phyloP scores from a whole-genome alignment of 2,329 filamentous ascomycete species.

The Anisogramma anomala region DNA sequence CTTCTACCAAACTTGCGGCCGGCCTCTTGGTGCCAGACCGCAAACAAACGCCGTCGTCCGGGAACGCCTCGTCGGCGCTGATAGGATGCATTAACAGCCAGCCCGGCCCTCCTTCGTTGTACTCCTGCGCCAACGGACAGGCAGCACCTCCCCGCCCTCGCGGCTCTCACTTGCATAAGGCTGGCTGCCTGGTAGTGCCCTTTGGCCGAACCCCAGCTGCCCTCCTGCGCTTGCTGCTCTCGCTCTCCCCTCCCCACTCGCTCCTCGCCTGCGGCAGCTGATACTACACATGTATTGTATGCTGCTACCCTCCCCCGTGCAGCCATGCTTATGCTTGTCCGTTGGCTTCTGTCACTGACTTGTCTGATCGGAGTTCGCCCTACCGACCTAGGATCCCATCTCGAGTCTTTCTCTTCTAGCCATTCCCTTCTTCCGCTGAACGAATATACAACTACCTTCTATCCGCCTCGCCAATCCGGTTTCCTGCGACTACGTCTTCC shows the following conservation, averaged over 20 bases:
- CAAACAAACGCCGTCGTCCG: too few relatives aligned
- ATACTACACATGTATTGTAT: slow-evolving; percentile 4
- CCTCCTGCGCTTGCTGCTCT: slow-evolving; percentile 1
- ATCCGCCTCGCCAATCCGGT: not conserved
- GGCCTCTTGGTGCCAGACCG: not conserved
- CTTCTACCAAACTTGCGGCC: too few relatives aligned
- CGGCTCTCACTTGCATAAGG: slow-evolving; percentile 11
- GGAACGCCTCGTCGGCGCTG: not conserved
- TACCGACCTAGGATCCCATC: slow-evolving; percentile 1
- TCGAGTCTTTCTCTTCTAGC: not conserved
- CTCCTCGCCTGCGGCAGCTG: not conserved
- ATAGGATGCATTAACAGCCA: not conserved
- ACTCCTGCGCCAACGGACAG: not conserved
- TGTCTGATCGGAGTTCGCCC: slow-evolving; percentile 6
- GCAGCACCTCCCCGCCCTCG: not conserved
- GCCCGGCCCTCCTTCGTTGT: not conserved
- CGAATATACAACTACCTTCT: too few relatives aligned
- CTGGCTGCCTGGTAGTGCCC: not conserved
- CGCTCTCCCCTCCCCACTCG: not conserved
- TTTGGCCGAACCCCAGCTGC: not conserved
- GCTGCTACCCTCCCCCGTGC: not conserved
- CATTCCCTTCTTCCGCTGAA: not conserved
- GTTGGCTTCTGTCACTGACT: too few relatives aligned
- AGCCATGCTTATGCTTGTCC: too few relatives aligned
- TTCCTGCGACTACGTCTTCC: too few relatives aligned